A percentile compares a stretch with the other conserved stretches of the same genome.
phyloP scores from a whole-genome alignment of 176 grass and related monocot genomes.

The Triticum dicoccoides region DNA sequence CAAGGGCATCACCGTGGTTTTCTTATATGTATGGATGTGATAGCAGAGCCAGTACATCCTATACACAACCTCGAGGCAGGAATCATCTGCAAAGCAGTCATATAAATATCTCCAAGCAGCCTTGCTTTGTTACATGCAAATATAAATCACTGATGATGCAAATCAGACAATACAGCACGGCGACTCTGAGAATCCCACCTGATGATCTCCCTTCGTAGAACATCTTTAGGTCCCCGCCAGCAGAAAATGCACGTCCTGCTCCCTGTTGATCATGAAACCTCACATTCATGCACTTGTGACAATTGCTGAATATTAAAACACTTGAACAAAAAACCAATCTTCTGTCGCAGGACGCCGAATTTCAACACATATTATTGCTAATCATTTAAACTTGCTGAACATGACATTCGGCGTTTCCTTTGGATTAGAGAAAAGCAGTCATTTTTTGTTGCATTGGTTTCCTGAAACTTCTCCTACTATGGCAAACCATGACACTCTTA shows the following conservation, averaged over 20 bases:
- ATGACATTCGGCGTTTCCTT: neutral
- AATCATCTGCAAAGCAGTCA: conserved; percentile 63
- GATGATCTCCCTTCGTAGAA: conserved; percentile 93
- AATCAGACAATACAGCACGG: neutral
- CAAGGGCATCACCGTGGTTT: conserved; percentile 47
- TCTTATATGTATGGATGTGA: conserved; percentile 96
- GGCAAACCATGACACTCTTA: neutral
- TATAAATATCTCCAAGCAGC: neutral
- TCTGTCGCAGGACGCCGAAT: neutral
- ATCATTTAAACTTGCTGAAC: neutral
- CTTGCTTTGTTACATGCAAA: neutral
- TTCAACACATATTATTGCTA: neutral
- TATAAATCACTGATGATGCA: neutral
- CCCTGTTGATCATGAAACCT: conserved; percentile 47
- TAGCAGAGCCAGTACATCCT: conserved; percentile 99
- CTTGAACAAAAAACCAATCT: neutral
- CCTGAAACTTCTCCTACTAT: neutral
- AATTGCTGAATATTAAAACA: neutral
- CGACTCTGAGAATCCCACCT: conserved; percentile 35
- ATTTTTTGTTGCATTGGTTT: neutral
- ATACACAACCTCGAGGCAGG: conserved; percentile 88
- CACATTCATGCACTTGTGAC: neutral
- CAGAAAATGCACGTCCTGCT: conserved; percentile 83
- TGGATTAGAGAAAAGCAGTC: neutral
- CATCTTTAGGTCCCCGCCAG: conserved; percentile 96